Evolutionary conservation across 169 alveolate genomes (phyloP), one percentile per base, ranked within the genome.

Genomic region (Besnoitia besnoiti): DNA sequence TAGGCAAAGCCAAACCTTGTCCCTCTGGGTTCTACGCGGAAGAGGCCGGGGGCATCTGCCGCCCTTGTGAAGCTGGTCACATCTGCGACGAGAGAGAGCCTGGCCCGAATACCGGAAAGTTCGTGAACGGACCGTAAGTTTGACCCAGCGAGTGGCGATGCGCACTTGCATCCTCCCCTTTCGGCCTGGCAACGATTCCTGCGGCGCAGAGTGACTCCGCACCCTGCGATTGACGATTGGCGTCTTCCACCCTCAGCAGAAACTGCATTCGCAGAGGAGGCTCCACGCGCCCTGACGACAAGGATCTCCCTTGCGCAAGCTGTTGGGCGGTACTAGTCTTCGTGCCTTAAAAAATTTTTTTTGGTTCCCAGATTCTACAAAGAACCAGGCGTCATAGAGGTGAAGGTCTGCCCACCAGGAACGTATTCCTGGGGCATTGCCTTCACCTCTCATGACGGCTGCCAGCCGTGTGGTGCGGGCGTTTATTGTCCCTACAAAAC

Each of bases 391-490:
- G 42, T 35, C 24, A 67, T 35, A 14, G 80, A 67, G n/a, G 80
- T 67, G 24, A 33, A 30, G 80, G 46, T 30, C n/a, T 67, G 80
- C 80, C 80, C 80, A 0, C 80, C 80, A 1, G 80, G 80, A 19
- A 19, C 80, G 44, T 67, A 10, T n/a, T 33, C 80, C 47, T 35
- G 80, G 46, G 39, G 42, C 80, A 67, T 35, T 16, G 80, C 47
- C 2, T 67, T 30, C 47, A 33, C 80, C 47, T 35, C 47, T 33
- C 47, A 67, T 5, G 39, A 30, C 80, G 80, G 80, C 47, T 67
- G 80, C 44, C 80, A 33, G 80, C 80, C 80, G 4, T 67, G 80
- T n/a, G 80, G 80, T 16, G 80, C 80, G 12, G 80, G 80, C n/a
- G 39, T 67, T 14, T 67, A 67, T n/a, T 67, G 80, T n/a, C 80